A percentile compares a stretch with the other conserved stretches of the same genome.
Evolutionary conservation across 495 filamentous ascomycete genomes (phyloP).

Genomic region (Neurospora sp.): DNA sequence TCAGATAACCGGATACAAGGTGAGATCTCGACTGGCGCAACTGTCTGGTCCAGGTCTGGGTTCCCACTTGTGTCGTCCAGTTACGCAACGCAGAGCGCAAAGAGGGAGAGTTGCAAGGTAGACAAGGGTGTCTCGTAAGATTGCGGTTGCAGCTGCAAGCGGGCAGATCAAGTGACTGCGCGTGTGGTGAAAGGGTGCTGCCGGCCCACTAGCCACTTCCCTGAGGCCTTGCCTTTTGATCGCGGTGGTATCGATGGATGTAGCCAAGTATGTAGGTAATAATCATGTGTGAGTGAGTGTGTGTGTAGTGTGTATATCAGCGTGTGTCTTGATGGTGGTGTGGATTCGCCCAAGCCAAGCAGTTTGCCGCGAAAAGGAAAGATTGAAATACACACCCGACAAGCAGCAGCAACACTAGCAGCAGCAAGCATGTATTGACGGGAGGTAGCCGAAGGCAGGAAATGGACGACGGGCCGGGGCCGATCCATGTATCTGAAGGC

Average conservation of each 20-base stretch:
- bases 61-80: constrained; percentile 4
- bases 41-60: background rate
- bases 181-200: constrained; percentile 10
- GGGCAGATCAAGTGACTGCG: constrained; percentile 22
- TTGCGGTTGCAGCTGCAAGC: constrained; percentile 20
- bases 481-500: background rate
- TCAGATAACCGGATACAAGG: background rate
- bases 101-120: background rate
- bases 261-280: background rate
- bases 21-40: background rate
- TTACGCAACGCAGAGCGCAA: constrained; percentile 1
- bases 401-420: background rate
- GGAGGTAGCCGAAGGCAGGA: background rate
- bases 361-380: background rate
- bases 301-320: background rate
- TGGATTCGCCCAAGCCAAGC: background rate
- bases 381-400: background rate
- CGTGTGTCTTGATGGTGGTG: background rate
- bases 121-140: constrained; percentile 13
- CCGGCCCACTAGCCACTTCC: background rate
- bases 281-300: background rate
- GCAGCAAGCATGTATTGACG: background rate
- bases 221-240: background rate
- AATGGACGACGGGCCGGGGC: background rate
- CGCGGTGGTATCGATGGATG: background rate